Percentiles rank a stretch among this genome's conserved stretches.
These are phyloP conservation scores for Mycena latifolia DNA, from an alignment of 768 basidiomycete genomes.

Conservation along the genomic window DNA sequence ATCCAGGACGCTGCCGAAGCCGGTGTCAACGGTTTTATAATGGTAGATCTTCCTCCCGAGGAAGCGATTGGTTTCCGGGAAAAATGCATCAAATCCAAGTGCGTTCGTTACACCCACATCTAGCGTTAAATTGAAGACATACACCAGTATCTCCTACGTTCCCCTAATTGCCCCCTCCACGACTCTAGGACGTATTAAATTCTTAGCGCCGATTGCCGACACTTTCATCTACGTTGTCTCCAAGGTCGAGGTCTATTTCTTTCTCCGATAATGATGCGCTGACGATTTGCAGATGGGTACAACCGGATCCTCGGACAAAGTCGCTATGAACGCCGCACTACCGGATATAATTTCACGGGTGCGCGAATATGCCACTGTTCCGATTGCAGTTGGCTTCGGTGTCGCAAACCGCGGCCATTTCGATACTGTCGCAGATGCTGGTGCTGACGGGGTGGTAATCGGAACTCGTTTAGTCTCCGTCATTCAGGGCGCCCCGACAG, in stretches of 20 bases:
- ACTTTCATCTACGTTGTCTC: constrained; percentile 99
- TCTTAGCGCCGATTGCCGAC: constrained; percentile 94
- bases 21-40: constrained; percentile 97
- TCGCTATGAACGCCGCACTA: constrained; percentile 78
- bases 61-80: constrained; percentile 93
- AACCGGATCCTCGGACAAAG: constrained; percentile 88
- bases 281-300: constrained; percentile 84
- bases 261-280: constrained; percentile 21
- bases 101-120: constrained; percentile 46
- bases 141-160: constrained; percentile 87
- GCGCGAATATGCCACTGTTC: constrained; percentile 80
- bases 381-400: constrained; percentile 97
- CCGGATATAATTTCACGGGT: constrained; percentile 90
- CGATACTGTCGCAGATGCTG: constrained; percentile 83
- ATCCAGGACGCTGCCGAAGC: constrained; percentile 91
- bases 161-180: constrained; percentile 97
- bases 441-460: constrained; percentile 96
- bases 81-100: constrained; percentile 88
- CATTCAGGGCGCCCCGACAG: constrained; percentile 74
- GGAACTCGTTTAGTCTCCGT: constrained; percentile 88
- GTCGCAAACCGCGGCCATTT: constrained; percentile 93
- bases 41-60: constrained; percentile 98
- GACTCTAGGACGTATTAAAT: constrained; percentile 86
- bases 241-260: constrained; percentile 64
- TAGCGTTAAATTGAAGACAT: constrained; percentile 12